Evolutionary conservation across 768 basidiomycete genomes (phyloP).

Genomic region (Trametes coccinea): DNA sequence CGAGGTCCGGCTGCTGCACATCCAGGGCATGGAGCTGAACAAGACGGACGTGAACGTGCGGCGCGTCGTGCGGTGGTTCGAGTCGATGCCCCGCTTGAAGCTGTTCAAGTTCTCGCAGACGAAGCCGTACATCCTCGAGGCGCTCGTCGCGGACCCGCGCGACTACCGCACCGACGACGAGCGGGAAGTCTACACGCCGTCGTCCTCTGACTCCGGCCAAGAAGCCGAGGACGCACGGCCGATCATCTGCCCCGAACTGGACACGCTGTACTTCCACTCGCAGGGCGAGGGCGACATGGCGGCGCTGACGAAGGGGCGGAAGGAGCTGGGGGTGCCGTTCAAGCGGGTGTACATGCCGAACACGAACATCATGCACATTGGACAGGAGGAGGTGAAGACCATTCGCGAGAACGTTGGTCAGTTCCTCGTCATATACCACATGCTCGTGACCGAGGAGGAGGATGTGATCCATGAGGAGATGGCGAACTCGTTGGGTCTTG

Average conservation of each 20-base stretch:
- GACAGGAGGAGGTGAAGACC: constrained; percentile 4
- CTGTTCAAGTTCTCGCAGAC: constrained; percentile 25
- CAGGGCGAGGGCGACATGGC: constrained; percentile 32
- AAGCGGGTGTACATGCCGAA: constrained; percentile 47
- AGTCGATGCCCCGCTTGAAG: constrained; percentile 55
- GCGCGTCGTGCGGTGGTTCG: constrained; percentile 50
- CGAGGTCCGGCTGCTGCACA: constrained; percentile 54
- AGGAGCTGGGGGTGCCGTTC: constrained; percentile 44
- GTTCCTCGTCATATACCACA: neutral
- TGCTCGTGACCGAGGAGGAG: constrained; percentile 4
- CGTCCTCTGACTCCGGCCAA: neutral
- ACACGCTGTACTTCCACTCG: constrained; percentile 33
- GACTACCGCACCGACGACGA: constrained; percentile 11
- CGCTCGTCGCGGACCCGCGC: constrained; percentile 47
- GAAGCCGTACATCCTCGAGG: constrained; percentile 42
- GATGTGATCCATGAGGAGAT: constrained; percentile 10
- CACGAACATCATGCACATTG: neutral
- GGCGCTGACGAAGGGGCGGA: constrained; percentile 40
- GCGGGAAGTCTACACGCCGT: neutral
- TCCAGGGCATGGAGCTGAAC: constrained; percentile 46
- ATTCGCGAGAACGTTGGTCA: constrained; percentile 3
- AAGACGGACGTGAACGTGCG: constrained; percentile 27
- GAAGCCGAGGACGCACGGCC: constrained; percentile 11
- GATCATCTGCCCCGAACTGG: constrained; percentile 45
- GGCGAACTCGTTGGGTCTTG: constrained; percentile 9